Evolutionary conservation across 2,329 filamentous ascomycete species (phyloP).

Genomic region (Tolypocladium inflatum): DNA sequence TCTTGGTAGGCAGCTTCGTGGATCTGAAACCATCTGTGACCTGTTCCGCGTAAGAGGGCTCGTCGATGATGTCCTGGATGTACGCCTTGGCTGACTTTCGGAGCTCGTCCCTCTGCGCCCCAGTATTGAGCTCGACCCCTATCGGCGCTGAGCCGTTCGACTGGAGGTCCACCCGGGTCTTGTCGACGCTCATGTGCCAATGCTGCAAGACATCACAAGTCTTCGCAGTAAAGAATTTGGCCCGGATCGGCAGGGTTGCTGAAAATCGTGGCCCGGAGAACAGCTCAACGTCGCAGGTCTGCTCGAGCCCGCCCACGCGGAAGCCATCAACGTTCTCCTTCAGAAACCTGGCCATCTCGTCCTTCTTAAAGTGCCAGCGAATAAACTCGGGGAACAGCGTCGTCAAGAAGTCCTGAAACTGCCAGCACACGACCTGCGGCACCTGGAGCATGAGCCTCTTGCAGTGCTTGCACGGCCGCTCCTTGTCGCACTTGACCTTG

Average conservation of each 20-base stretch:
- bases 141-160: slow-evolving; percentile 37
- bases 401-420: slow-evolving; percentile 44
- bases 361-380: slow-evolving; percentile 38
- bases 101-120: slow-evolving; percentile 33
- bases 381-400: slow-evolving; percentile 44
- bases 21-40: slow-evolving; percentile 37
- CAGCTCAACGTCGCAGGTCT: slow-evolving; percentile 35
- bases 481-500: slow-evolving; percentile 48
- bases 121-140: slow-evolving; percentile 35
- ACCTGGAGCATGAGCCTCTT: slow-evolving; percentile 38
- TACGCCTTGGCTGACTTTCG: slow-evolving; percentile 38
- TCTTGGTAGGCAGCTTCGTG: slow-evolving; percentile 34
- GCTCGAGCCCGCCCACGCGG: slow-evolving; percentile 27
- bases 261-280: slow-evolving; percentile 36
- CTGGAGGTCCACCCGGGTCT: slow-evolving; percentile 29
- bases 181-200: slow-evolving; percentile 33
- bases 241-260: slow-evolving; percentile 35
- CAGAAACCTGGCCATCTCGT: slow-evolving; percentile 38
- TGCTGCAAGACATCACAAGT: slow-evolving; percentile 38
- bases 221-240: slow-evolving; percentile 42
- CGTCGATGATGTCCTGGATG: slow-evolving; percentile 35
- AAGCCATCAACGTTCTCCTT: slow-evolving; percentile 39
- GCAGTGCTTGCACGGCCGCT: slow-evolving; percentile 48
- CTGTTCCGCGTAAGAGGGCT: slow-evolving; percentile 38
- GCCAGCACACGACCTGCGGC: slow-evolving; percentile 49